Conservation (phyloP, 1,284 basidiomycete genomes). For the Gomphus bonarii region DNA sequence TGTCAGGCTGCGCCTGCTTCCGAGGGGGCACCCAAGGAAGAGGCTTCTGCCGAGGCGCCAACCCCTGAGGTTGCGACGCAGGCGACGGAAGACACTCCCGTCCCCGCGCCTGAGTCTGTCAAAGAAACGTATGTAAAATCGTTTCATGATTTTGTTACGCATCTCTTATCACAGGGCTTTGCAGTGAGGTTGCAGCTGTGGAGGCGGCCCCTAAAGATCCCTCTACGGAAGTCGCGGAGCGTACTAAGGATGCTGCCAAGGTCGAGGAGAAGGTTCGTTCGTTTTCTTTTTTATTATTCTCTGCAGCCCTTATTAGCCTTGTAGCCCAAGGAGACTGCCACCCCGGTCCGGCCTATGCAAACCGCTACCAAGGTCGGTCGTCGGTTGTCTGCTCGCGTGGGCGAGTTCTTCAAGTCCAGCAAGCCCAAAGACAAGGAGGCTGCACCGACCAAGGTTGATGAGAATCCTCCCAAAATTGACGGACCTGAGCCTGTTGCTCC, state of each 20-base stretch:
- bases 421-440: conserved; percentile 52
- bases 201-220: conserved; percentile 18
- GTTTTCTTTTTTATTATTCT: neutral
- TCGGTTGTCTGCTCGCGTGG: conserved; percentile 67
- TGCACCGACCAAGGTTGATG: conserved; percentile 74
- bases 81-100: conserved; percentile 25
- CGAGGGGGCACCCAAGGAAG: conserved; percentile 21
- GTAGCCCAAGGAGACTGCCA: conserved; percentile 32
- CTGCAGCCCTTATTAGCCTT: neutral
- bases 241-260: conserved; percentile 34
- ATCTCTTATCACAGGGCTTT: neutral
- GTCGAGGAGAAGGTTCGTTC: conserved; percentile 38
- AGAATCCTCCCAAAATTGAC: conserved; percentile 70
- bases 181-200: conserved; percentile 22
- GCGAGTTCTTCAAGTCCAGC: conserved; percentile 73
- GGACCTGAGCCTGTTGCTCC: conserved; percentile 65
- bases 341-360: conserved; percentile 29
- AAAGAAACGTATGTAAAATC: conserved; percentile 43
- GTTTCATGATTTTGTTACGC: neutral
- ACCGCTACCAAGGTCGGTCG: conserved; percentile 55
- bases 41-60: conserved; percentile 22
- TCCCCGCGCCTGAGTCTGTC: conserved; percentile 33
- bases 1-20: conserved; percentile 16
- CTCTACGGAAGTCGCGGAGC: conserved; percentile 24
- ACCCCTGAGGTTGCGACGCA: conserved; percentile 23